These are phyloP conservation scores for Saitozyma podzolica DNA, from an alignment of 768 basidiomycete genomes.

Conservation along the genomic window DNA sequence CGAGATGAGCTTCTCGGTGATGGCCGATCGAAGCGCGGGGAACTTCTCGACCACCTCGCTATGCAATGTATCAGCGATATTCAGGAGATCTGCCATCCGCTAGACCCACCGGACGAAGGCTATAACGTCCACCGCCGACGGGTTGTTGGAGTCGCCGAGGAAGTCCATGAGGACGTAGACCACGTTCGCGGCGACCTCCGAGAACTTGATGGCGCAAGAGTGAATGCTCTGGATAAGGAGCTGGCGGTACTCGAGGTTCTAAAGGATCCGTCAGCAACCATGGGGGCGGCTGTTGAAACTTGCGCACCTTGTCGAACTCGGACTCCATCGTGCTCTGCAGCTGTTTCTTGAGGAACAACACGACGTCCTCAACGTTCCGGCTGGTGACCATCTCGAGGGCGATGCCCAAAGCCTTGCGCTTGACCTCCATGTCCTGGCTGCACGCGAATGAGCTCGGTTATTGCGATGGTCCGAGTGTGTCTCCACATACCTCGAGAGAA, in stretches of 20 bases:
- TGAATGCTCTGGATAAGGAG: slow-evolving; percentile 97
- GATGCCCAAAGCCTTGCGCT: slow-evolving; percentile 83
- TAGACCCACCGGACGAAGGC: slow-evolving; percentile 64
- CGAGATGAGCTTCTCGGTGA: slow-evolving; percentile 78
- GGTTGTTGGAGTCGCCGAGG: slow-evolving; percentile 89
- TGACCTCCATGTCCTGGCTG: slow-evolving; percentile 94
- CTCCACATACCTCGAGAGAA: slow-evolving; percentile 68
- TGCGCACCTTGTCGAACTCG: slow-evolving; percentile 81
- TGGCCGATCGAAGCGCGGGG: slow-evolving; percentile 75
- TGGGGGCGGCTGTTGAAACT: neutral
- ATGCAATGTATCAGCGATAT: neutral
- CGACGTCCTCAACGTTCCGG: slow-evolving; percentile 94
- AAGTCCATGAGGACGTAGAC: slow-evolving; percentile 65
- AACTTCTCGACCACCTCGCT: slow-evolving; percentile 95
- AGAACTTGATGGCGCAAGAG: slow-evolving; percentile 91
- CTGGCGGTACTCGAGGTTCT: slow-evolving; percentile 94
- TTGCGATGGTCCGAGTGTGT: neutral
- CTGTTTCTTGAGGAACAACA: slow-evolving; percentile 95
- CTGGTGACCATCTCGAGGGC: slow-evolving; percentile 90
- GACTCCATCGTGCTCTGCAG: slow-evolving; percentile 88
- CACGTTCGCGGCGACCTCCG: slow-evolving; percentile 92
- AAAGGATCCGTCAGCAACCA: slow-evolving; percentile 4
- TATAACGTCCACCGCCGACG: slow-evolving; percentile 92
- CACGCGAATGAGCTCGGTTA: slow-evolving; percentile 2
- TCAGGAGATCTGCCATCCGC: neutral